Base-by-base conservation (phyloP, 352 stramenopile genomes). In the Phytopythium montanum region DNA sequence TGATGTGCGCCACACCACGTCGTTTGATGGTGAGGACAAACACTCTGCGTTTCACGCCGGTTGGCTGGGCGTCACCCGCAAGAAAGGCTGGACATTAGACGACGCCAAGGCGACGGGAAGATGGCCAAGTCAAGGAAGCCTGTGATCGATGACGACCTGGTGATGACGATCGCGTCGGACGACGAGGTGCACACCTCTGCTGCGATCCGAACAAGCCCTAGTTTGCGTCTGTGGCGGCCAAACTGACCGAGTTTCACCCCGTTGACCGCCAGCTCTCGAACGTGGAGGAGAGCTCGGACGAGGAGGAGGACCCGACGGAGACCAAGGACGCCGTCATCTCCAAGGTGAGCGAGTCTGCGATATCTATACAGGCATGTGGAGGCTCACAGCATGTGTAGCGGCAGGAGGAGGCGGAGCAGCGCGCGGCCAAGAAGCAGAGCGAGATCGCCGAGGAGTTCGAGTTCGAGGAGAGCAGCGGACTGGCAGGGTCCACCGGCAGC, bases 141-240 rank as follows among this genome's bases (percentile, higher is more conserved):
- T 34, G 66, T 64, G 56, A 59, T 66, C 48, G 53, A 71, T 36
- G 81, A 93, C 51, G 84, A 92, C 57, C 70, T 96, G 64, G 74
- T 96, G 66, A 93, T 94, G 85, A 96, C 87, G 56, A 93, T 96
- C 62, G 85, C 85, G 66, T 96, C 85, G 5, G 85, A 94, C 54
- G 87, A 93, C 4, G 87, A 96, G 70, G 75, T 85, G 55, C 34
- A 29, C 25, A 8, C 14, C 4, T 4, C 38, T 19, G 3, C 14
- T 21, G 45, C 14, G 45, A 7, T 34, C n/a, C 16, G 13, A 13
- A 16, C 16, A 26, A 36, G 0, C 14, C 23, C 3, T 19, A 45
- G 16, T 21, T 28, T 44, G 42, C 52, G 10, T 33, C 13, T 16
- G 31, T 52, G 7, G 28, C 14, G 48, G 21, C 26, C 16, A 13